phyloP scores from a whole-genome alignment of 2,329 filamentous ascomycete species.

The Cadophora luteo-olivacea region DNA sequence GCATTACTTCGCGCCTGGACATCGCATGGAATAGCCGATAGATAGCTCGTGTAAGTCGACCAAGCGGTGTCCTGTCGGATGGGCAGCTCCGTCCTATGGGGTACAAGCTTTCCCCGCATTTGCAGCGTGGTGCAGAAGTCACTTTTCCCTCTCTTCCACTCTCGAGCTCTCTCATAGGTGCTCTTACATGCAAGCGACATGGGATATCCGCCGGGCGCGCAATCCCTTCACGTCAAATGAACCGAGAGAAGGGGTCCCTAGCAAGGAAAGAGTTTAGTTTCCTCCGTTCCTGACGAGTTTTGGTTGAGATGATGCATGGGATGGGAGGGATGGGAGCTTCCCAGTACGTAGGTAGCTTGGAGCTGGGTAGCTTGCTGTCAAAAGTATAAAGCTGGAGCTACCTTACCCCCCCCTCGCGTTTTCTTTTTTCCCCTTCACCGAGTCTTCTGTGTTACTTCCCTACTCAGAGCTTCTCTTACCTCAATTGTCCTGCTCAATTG shows the following conservation, averaged over 20 bases:
- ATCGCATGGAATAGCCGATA: neutral
- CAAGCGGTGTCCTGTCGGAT: neutral
- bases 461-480: constrained; percentile 8
- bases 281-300: constrained; percentile 8
- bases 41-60: neutral
- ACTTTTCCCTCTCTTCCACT: constrained; percentile 6
- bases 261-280: neutral
- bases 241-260: neutral
- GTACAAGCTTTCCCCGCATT: constrained; percentile 20
- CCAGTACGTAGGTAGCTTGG: constrained; percentile 4
- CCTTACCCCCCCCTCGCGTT: constrained; percentile 28
- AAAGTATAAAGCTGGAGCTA: constrained; percentile 34
- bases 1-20: neutral
- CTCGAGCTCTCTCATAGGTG: constrained; percentile 1
- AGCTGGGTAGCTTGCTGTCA: constrained; percentile 4
- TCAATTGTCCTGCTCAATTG: neutral
- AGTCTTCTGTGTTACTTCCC: constrained; percentile 13
- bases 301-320: constrained; percentile 10
- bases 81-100: constrained; percentile 1
- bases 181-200: constrained; percentile 7
- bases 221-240: neutral
- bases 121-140: constrained; percentile 13
- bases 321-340: constrained; percentile 12
- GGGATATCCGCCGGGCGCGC: neutral
- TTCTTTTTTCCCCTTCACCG: constrained; percentile 1